These are phyloP conservation scores for Pseudoturritis turrita DNA, from an alignment of 345 rosid genomes.

Conservation along the genomic window DNA sequence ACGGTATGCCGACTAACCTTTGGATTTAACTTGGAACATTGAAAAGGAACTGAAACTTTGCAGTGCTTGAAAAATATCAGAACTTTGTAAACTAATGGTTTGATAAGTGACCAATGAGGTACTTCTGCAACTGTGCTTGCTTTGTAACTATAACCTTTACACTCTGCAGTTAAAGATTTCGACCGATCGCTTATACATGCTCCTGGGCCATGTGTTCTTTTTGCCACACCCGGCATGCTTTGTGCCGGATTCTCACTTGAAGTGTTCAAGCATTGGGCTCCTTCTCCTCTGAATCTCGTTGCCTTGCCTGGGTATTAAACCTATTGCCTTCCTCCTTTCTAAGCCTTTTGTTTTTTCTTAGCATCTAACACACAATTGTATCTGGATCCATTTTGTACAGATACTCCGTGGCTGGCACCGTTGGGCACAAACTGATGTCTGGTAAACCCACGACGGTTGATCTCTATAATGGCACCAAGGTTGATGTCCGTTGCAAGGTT, in stretches of 20 bases:
- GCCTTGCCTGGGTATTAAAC: constrained; percentile 82
- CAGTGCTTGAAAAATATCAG: background rate
- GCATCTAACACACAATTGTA: background rate
- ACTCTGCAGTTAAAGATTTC: constrained; percentile 59
- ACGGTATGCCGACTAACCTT: constrained; percentile 47
- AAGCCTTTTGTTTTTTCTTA: background rate
- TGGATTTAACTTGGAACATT: background rate
- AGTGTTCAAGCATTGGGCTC: constrained; percentile 96
- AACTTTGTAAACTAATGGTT: background rate
- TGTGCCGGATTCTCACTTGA: constrained; percentile 92
- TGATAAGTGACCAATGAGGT: background rate
- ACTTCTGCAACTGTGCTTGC: background rate
- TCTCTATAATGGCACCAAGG: constrained; percentile 75
- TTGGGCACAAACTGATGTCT: constrained; percentile 84
- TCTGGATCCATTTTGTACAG: constrained; percentile 28
- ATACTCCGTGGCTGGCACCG: constrained; percentile 92
- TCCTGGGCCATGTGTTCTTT: constrained; percentile 97
- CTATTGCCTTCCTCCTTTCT: background rate
- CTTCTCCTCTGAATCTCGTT: constrained; percentile 72
- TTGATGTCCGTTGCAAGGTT: constrained; percentile 95
- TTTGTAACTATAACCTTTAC: constrained; percentile 1
- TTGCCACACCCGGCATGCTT: constrained; percentile 98
- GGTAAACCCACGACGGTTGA: constrained; percentile 79
- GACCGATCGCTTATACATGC: constrained; percentile 78
- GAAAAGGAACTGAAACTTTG: background rate